Evolutionary conservation across 2,329 filamentous ascomycete species (phyloP), one percentile per base, ranked within the genome.

Genomic region (Aspergillus niger): DNA sequence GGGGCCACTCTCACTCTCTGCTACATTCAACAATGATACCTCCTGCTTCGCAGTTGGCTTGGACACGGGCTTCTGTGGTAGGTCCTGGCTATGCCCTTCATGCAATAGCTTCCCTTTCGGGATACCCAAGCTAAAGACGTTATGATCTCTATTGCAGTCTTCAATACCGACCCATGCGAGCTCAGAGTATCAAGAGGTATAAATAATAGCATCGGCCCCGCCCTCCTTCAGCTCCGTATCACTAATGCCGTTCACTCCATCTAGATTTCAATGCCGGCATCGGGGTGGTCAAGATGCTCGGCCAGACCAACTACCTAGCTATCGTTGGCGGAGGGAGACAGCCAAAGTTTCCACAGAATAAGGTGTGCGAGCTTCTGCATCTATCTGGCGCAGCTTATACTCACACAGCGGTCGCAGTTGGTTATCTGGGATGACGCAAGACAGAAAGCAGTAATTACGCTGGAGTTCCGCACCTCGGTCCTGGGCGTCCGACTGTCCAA

Each of bases 391-490:
- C 26, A 17, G 26, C 8, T 15, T 44, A 30, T 57, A 41, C 57
- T 61, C 5, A 58, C 28, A 15, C 8, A 5, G 22, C 17, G 11
- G 28, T 44, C 41, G 38, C 65, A 81, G 72, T 84, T 93, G 52
- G 88, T 96, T 65, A 91, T 98, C 69, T 98, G 93, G 93, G 93
- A 99, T 75, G 92, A 96, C 70, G 83, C 86, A 62, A 91, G 90
- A 66, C 87, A 89, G 63, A 90, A 89, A 65, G 87, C 89, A 7
- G 83, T 91, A 13, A 89, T 93, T 64, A 90, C 83, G 3, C 81
- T 98, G 68, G 89, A 94, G 59, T 89, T 93, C 63, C 85, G 91
- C 60, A 92, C 91, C 20, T 86, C 90, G 1, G 87, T 98, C 24
- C 86, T 92, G 15, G 90, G 92, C 41, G 86, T 97, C 28, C 88